Evolutionary conservation across 768 basidiomycete genomes (phyloP), one percentile per base, ranked within the genome.

Genomic region (Naganishia randhawae): DNA sequence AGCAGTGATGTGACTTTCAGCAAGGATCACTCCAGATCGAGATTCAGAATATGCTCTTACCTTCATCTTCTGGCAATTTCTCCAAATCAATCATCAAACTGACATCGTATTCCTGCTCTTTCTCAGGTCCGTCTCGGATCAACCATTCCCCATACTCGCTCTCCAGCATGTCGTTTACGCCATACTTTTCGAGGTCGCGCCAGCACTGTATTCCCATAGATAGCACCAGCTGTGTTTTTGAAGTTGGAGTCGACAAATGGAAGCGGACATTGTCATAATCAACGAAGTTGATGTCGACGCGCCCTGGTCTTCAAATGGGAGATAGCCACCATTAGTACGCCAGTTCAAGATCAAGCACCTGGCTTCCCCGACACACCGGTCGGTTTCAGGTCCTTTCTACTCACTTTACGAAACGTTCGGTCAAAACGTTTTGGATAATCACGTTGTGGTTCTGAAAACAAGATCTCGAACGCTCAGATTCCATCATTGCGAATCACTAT

Each of bases 131-230:
- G 55, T 51, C 74, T 13, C 65, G 17, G 27, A 39, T 39, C 1
- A 77, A 39, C 72, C 89, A 82, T 3, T 84, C 75, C 6, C 90
- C 91, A 77, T 97, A 98, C 80, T 95, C 92, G 51, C 89, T 84
- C 75, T 84, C 81, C 66, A 99, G 81, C 39, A 95, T 81, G 61
- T 91, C 86, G 35, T 87, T 74, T 0, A 91, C 96, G 51, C 95
- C 96, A 75, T 91, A 95, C 63, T 85, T 83, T 13, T 88, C 88
- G 51, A 99, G 86, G 78, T 98, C 92, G 69, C 89, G 86, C 95
- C 95, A 99, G 82, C 95, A 99, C 55, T 91, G 88, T 68, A 98
- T 93, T 80, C 88, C 88, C 92, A 99, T 98, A 33, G 95, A 98
- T 25, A 99, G 85, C 42, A 90, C 82, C 25, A 98, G 83, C 4